These are phyloP conservation scores for Auriscalpium orientale DNA, from an alignment of 768 basidiomycete genomes.

Conservation along the genomic window DNA sequence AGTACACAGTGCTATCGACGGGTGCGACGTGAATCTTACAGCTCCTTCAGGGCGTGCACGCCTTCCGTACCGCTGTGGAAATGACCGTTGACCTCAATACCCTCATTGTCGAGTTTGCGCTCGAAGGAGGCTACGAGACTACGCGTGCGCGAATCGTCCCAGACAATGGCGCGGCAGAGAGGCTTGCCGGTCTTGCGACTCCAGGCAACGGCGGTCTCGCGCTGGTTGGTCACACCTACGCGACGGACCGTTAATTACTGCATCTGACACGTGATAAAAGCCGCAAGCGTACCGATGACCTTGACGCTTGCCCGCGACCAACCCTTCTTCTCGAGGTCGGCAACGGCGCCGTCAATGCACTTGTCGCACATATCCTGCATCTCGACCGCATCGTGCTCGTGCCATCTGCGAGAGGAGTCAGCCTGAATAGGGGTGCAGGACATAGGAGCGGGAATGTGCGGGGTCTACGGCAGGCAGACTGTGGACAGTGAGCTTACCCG, in stretches of 20 bases:
- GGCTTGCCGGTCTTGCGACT: conserved; percentile 85
- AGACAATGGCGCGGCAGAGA: conserved; percentile 85
- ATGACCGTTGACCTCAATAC: conserved; percentile 65
- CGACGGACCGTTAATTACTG: conserved; percentile 1
- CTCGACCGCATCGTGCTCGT: conserved; percentile 86
- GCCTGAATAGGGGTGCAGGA: neutral
- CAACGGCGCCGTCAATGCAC: conserved; percentile 69
- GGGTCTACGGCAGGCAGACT: neutral
- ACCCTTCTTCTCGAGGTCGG: conserved; percentile 63
- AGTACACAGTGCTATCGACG: too few relatives aligned
- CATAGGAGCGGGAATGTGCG: neutral
- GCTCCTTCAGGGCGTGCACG: conserved; percentile 51
- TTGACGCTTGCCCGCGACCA: conserved; percentile 80
- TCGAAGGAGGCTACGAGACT: conserved; percentile 76
- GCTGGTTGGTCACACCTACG: conserved; percentile 92
- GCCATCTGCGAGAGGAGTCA: conserved; percentile 60
- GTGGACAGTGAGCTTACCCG: conserved; percentile 37
- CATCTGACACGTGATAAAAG: neutral
- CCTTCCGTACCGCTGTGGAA: conserved; percentile 69
- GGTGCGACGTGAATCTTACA: conserved; percentile 38
- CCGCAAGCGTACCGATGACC: conserved; percentile 66
- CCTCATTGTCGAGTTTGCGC: conserved; percentile 59
- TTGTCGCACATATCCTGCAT: conserved; percentile 66
- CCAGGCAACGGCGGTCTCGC: conserved; percentile 95
- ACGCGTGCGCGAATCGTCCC: conserved; percentile 93